These are phyloP conservation scores for Pseudopyricularia cyperi DNA, from an alignment of 2,329 filamentous ascomycete genomes.

Conservation along the genomic window DNA sequence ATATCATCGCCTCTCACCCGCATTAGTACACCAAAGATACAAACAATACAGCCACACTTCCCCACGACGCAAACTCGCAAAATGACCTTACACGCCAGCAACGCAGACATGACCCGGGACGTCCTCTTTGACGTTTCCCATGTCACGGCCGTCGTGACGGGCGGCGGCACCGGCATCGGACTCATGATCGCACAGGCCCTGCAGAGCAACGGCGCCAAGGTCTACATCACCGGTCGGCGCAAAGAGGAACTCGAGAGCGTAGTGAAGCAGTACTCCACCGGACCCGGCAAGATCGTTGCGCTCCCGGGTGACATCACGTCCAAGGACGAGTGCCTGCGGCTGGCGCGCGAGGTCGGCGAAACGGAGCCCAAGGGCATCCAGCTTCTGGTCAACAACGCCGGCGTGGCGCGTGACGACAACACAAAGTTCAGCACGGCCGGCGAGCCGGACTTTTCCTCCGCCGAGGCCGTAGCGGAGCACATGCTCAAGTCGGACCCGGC, in stretches of 20 bases:
- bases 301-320: slow-evolving; percentile 50
- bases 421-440: slow-evolving; percentile 37
- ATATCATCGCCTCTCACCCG: too few relatives aligned
- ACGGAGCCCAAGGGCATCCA: neutral
- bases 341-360: slow-evolving; percentile 40
- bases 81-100: neutral
- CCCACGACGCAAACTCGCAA: neutral
- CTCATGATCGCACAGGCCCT: slow-evolving; percentile 19
- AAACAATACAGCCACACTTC: neutral
- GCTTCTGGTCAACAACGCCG: neutral
- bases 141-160: slow-evolving; percentile 3
- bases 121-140: neutral
- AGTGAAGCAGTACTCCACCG: slow-evolving; percentile 42
- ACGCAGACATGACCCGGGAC: neutral
- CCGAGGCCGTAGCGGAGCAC: slow-evolving; percentile 22
- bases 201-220: slow-evolving; percentile 52
- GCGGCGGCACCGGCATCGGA: slow-evolving; percentile 18
- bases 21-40: too few relatives aligned
- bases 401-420: slow-evolving; percentile 12
- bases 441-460: slow-evolving; percentile 25
- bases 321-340: slow-evolving; percentile 42
- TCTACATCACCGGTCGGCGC: slow-evolving; percentile 57
- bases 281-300: slow-evolving; percentile 42
- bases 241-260: slow-evolving; percentile 48
- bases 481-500: slow-evolving; percentile 51